These are phyloP conservation scores for Populus hybrid DNA, from an alignment of 441 rosid genomes.

Conservation along the genomic window DNA sequence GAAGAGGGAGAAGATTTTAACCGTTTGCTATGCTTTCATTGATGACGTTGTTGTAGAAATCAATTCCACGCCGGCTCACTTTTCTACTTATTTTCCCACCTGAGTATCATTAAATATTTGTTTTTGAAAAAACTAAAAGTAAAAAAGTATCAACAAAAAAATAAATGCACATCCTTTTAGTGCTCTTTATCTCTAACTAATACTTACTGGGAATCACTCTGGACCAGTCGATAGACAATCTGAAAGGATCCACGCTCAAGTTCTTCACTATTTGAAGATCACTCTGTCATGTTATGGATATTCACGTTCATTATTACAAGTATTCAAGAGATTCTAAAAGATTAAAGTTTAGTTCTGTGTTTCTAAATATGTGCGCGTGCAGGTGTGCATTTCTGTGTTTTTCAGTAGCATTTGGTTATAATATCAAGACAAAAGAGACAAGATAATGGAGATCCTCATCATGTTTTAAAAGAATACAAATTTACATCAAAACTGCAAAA, in stretches of 20 bases:
- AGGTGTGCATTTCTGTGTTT: too few species aligned
- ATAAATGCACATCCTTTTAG: not conserved
- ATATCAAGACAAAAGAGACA: too few species aligned
- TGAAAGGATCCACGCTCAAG: too few species aligned
- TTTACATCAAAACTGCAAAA: too few species aligned
- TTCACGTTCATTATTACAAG: not conserved
- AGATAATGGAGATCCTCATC: too few species aligned
- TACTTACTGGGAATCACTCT: too few species aligned
- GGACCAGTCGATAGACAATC: too few species aligned
- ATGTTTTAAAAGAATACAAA: too few species aligned
- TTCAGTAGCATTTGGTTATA: too few species aligned
- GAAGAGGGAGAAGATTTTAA: conserved; percentile 4
- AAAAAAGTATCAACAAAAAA: not conserved
- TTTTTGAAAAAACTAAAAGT: not conserved
- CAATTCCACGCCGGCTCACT: not conserved
- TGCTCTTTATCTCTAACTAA: not conserved
- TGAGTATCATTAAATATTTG: not conserved
- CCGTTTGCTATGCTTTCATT: conserved; percentile 39
- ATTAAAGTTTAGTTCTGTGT: too few species aligned
- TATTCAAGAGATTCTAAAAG: not conserved
- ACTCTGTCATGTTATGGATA: not conserved
- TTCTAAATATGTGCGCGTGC: too few species aligned
- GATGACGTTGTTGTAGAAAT: conserved; percentile 29
- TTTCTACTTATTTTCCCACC: not conserved
- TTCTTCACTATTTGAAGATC: not conserved